These are phyloP conservation scores for Aspergillus proliferans DNA, from an alignment of 2,329 filamentous ascomycete genomes.

Conservation along the genomic window DNA sequence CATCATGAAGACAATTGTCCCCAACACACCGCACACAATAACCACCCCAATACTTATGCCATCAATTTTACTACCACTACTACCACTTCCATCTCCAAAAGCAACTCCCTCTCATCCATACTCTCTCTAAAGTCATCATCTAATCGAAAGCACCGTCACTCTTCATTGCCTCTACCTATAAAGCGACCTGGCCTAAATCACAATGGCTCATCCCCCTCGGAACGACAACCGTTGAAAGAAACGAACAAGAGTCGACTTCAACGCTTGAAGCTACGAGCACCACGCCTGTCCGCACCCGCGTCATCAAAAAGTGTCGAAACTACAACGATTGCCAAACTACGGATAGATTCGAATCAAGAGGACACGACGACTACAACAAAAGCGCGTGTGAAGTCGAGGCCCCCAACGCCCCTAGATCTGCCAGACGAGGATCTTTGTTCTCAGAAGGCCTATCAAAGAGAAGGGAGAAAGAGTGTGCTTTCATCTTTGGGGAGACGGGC, in stretches of 20 bases:
- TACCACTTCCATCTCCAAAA: background rate
- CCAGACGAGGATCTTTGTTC: slow-evolving; percentile 7
- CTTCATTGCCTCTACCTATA: background rate
- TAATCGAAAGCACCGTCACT: background rate
- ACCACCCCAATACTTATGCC: background rate
- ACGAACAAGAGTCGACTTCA: background rate
- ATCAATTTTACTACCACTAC: background rate
- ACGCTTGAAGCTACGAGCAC: background rate
- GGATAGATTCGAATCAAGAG: background rate
- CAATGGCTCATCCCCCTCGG: background rate
- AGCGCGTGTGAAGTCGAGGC: slow-evolving; percentile 3
- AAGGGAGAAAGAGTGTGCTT: slow-evolving; percentile 10
- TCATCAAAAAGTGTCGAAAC: background rate
- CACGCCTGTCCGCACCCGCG: background rate
- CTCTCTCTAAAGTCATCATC: background rate
- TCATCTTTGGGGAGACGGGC: slow-evolving; percentile 6
- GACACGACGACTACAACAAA: background rate
- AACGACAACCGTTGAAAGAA: background rate
- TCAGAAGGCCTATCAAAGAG: slow-evolving; percentile 8
- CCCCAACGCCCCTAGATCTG: slow-evolving; percentile 9
- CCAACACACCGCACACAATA: background rate
- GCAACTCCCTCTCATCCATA: background rate
- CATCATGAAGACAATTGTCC: background rate
- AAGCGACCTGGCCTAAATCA: background rate
- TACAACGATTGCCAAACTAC: slow-evolving; percentile 1